These are phyloP conservation scores for Pythium sp. DNA, from an alignment of 352 stramenopile genomes.

Conservation along the genomic window DNA sequence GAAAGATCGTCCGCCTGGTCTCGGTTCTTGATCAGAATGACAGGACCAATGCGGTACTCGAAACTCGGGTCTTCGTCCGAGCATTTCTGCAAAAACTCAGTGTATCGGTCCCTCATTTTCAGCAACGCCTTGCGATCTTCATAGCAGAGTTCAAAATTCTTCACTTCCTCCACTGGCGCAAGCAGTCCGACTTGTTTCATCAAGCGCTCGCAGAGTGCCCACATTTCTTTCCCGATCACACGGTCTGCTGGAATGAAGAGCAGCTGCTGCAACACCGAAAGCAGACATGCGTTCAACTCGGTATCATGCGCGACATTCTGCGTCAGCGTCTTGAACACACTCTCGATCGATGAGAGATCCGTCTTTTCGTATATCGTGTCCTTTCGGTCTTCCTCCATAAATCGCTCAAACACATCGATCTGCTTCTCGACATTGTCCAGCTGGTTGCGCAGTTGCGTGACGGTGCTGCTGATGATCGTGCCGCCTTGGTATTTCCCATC, in stretches of 20 bases:
- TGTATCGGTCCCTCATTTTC: slow-evolving; percentile 74
- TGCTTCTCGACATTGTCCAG: slow-evolving; percentile 88
- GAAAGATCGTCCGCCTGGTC: slow-evolving; percentile 59
- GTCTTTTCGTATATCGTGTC: slow-evolving; percentile 84
- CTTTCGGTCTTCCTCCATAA: slow-evolving; percentile 87
- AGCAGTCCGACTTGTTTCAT: slow-evolving; percentile 79
- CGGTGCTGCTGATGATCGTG: slow-evolving; percentile 66
- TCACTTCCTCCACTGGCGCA: slow-evolving; percentile 77
- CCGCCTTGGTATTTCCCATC: slow-evolving; percentile 23
- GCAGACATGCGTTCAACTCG: slow-evolving; percentile 63
- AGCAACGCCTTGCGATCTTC: slow-evolving; percentile 79
- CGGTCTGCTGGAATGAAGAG: slow-evolving; percentile 80
- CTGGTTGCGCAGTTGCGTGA: slow-evolving; percentile 75
- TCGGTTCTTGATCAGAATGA: slow-evolving; percentile 77
- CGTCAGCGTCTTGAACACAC: slow-evolving; percentile 62
- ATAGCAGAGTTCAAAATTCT: slow-evolving; percentile 74
- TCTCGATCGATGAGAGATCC: slow-evolving; percentile 66
- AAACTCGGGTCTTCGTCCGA: slow-evolving; percentile 69
- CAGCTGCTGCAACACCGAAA: slow-evolving; percentile 84
- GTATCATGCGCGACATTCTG: slow-evolving; percentile 55
- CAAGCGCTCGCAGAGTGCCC: slow-evolving; percentile 70
- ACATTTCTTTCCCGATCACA: slow-evolving; percentile 87
- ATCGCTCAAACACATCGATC: slow-evolving; percentile 86
- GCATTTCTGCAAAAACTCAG: slow-evolving; percentile 66
- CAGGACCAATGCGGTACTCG: slow-evolving; percentile 61